Evolutionary conservation across 2,329 filamentous ascomycete genomes (phyloP), one percentile per base, ranked within the genome.

Genomic region (Byssochlamys sp.): DNA sequence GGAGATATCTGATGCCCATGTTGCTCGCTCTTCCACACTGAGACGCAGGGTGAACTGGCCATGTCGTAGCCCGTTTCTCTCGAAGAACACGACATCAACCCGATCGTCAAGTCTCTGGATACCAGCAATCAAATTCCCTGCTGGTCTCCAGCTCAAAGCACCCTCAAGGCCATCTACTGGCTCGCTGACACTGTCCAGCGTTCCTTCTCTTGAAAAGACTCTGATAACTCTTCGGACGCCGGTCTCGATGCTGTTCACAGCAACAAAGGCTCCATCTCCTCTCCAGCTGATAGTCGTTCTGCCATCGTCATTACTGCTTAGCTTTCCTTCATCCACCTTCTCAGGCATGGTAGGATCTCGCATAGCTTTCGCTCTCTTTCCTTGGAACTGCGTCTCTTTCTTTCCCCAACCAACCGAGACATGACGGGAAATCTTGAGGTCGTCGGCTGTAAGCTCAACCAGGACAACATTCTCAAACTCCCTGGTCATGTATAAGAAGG

Each of bases 321-420:
- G 75, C 6, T 84, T 76, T 48, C 94, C 94, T 69, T 91, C 84
- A 67, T 97, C 94, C 19, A 96, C 83, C 69, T 87, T 89, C 71
- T 97, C 91, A 0, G 94, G 94, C 63, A 99, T 89, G 9, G 94
- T 99, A 14, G 94, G 94, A 72, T 99, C 94, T 56, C 90, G 84
- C 62, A 97, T 78, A 24, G 91, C 91, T 75, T 84, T 86, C 58
- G 91, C 92, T 61, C 91, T 85, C 67, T 89, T 90, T 54, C 94
- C 94, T 69, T 96, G 89, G 72, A 99, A 99, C 71, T 99, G 94
- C 0, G 94, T 99, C 75, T 99, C 94, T 70, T 89, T 90, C 78
- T 97, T 97, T 59, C 94, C 94, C 94, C 94, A 99, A 54, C 94
- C 94, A 25, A 99, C 92, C 24, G 91, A 95, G 58, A 96, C 94